Percentiles rank a stretch among this genome's conserved stretches.
Conservation (phyloP, 176 grass and related monocot species). For the Tillandsia fasciculata region DNA sequence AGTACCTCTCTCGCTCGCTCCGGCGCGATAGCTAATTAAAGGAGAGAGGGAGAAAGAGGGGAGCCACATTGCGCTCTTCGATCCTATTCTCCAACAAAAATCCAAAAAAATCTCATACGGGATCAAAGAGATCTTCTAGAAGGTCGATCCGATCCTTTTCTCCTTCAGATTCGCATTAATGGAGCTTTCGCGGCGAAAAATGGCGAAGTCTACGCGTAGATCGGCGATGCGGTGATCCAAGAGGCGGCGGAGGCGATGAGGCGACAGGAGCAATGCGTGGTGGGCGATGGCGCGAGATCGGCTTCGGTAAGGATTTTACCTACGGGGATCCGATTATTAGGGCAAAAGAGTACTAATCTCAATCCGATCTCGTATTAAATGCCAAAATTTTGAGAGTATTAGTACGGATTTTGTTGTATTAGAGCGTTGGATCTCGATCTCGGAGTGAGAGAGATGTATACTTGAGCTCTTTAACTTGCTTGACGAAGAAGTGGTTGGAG, state of each 20-base stretch:
- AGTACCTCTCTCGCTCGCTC: not conserved
- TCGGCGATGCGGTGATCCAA: not conserved
- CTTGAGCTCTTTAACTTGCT: not conserved
- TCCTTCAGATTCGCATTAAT: not conserved
- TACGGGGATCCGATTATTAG: not conserved
- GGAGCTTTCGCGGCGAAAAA: slow-evolving; percentile 4
- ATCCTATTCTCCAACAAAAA: not conserved
- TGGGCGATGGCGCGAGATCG: not conserved
- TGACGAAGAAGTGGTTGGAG: slow-evolving; percentile 13
- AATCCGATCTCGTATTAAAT: not conserved
- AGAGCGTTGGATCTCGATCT: not conserved
- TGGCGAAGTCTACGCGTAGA: slow-evolving; percentile 4
- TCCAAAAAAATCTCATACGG: too few species aligned
- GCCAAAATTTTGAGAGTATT: not conserved
- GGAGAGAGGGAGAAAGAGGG: not conserved
- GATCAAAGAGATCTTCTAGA: too few species aligned
- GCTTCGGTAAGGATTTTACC: not conserved
- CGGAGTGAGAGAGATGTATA: not conserved
- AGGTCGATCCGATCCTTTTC: too few species aligned
- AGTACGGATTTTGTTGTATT: not conserved
- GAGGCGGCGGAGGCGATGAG: not conserved
- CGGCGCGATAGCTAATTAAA: not conserved
- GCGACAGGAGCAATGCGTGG: not conserved
- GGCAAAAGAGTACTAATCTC: not conserved
- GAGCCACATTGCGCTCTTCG: not conserved